Evolutionary conservation across 2,329 filamentous ascomycete species (phyloP).

Genomic region (Aspergillus novofumigatus): DNA sequence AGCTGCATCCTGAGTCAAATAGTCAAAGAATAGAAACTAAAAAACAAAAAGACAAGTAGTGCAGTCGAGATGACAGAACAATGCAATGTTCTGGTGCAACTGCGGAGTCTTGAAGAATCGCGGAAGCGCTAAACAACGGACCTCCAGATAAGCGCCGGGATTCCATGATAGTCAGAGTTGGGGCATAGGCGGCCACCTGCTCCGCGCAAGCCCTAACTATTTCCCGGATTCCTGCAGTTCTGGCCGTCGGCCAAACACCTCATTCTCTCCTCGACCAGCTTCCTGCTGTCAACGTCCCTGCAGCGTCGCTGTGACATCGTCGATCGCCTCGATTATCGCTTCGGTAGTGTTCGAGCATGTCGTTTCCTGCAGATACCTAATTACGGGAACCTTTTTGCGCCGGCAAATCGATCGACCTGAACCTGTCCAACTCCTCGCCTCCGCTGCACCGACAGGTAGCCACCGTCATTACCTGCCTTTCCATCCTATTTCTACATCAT

Average conservation of each 20-base stretch:
- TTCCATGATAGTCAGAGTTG: slow-evolving; percentile 12
- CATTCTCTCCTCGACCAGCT: slow-evolving; percentile 7
- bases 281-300: slow-evolving; percentile 3
- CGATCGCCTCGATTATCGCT: slow-evolving; percentile 10
- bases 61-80: slow-evolving; percentile 1
- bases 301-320: slow-evolving; percentile 1
- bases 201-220: slow-evolving; percentile 36
- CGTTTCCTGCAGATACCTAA: slow-evolving; percentile 7
- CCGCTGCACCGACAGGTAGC: slow-evolving; percentile 13
- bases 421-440: slow-evolving; percentile 14
- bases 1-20: slow-evolving; percentile 32
- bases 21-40: slow-evolving; percentile 4
- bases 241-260: slow-evolving; percentile 16
- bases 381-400: slow-evolving; percentile 12
- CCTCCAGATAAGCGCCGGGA: slow-evolving; percentile 16
- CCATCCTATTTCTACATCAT: background rate
- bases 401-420: slow-evolving; percentile 10
- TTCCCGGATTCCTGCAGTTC: slow-evolving; percentile 20
- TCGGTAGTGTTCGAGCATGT: slow-evolving; percentile 8
- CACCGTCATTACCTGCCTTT: background rate
- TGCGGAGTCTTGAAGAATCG: slow-evolving; percentile 1
- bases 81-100: background rate
- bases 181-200: slow-evolving; percentile 21
- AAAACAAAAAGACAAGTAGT: background rate
- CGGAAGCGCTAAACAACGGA: slow-evolving; percentile 12